Evolutionary conservation across 768 basidiomycete species (phyloP).

Genomic region (Tricholoma flavovirens): DNA sequence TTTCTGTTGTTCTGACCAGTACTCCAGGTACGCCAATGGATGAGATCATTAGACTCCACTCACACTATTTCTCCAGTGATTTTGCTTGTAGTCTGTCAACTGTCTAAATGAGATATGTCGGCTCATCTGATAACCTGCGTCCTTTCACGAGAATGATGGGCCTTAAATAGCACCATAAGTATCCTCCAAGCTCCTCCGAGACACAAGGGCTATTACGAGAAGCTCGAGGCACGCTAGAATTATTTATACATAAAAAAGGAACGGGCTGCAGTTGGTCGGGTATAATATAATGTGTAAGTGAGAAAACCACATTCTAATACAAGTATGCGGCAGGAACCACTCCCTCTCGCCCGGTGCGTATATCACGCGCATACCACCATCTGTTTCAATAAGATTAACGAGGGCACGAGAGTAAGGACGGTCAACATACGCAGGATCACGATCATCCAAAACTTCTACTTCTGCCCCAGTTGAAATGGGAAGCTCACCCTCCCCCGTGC

Average conservation of each 20-base stretch:
- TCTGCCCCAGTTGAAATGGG: conserved; percentile 62
- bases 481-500: conserved; percentile 72
- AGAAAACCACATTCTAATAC: conserved; percentile 52
- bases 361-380: conserved; percentile 93
- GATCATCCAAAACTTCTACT: conserved; percentile 73
- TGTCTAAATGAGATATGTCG: too few species aligned
- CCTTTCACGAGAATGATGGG: background rate
- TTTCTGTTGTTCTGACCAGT: conserved; percentile 7
- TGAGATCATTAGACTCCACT: background rate
- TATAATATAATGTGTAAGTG: conserved; percentile 23
- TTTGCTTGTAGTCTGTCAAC: background rate
- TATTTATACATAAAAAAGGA: conserved; percentile 4
- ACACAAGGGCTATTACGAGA: background rate
- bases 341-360: conserved; percentile 74
- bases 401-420: background rate
- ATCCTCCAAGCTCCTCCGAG: background rate
- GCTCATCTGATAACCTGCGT: too few species aligned
- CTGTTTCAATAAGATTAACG: conserved; percentile 32
- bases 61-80: conserved; percentile 6
- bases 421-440: conserved; percentile 65
- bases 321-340: conserved; percentile 90
- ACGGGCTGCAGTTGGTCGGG: conserved; percentile 13
- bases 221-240: background rate
- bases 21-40: conserved; percentile 12
- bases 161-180: too few species aligned